A percentile compares a stretch with the other conserved stretches of the same genome.
Conservation (phyloP, 257 asterid species). For the Marsdenia floribunda region DNA sequence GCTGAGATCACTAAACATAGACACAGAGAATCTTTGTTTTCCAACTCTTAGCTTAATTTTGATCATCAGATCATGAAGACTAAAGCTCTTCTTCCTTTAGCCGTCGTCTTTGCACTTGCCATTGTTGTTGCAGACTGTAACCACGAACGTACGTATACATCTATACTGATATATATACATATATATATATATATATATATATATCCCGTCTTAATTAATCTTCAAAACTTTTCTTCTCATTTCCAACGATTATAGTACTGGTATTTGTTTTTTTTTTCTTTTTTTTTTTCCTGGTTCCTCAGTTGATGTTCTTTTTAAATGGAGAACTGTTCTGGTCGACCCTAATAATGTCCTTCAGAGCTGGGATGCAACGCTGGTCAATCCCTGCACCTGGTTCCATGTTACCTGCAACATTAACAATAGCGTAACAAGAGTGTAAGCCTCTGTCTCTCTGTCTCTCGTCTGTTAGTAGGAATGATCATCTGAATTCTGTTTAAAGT, state of each 20-base stretch:
- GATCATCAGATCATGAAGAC: constrained; percentile 16
- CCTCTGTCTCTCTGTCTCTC: neutral
- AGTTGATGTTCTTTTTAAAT: constrained; percentile 36
- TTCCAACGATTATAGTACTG: no score
- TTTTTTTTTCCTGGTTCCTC: neutral
- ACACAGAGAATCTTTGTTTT: neutral
- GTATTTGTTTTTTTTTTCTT: no score
- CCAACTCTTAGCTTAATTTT: neutral
- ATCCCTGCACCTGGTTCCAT: constrained; percentile 55
- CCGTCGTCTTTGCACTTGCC: constrained; percentile 19
- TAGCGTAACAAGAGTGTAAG: constrained; percentile 41
- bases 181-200: no score
- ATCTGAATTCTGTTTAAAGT: neutral
- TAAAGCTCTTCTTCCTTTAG: constrained; percentile 5
- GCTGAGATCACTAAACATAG: no score
- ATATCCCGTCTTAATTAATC: no score
- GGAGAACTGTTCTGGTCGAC: constrained; percentile 21
- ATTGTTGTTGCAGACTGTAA: constrained; percentile 23
- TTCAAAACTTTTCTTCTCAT: no score
- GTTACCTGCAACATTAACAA: constrained; percentile 32
- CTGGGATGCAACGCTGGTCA: constrained; percentile 49
- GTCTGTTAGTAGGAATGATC: no score
- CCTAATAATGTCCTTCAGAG: constrained; percentile 51
- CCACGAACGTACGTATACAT: constrained; percentile 26
- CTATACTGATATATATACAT: no score